A percentile compares a stretch with the other conserved stretches of the same genome.
These are phyloP conservation scores for Sanguinoderma infundibulare DNA, from an alignment of 1,284 basidiomycete species.

Conservation along the genomic window DNA sequence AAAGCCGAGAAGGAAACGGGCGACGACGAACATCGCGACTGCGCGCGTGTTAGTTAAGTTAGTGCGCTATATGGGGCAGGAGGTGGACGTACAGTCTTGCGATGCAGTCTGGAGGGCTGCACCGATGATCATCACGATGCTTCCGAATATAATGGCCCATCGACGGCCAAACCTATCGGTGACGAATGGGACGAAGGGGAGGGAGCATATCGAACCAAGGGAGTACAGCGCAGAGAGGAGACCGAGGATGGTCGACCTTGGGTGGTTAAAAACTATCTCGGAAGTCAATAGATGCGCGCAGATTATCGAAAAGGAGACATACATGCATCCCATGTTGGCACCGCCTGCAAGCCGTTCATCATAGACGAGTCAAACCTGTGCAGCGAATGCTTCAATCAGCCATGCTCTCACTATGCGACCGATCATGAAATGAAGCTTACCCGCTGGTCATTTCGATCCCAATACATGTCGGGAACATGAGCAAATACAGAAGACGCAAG, in stretches of 20 bases:
- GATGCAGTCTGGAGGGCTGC: constrained; percentile 71
- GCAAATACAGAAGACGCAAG: constrained; percentile 50
- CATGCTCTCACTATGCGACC: not conserved
- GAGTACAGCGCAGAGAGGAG: constrained; percentile 59
- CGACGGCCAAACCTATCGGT: constrained; percentile 69
- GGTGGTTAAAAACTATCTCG: constrained; percentile 49
- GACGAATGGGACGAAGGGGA: constrained; percentile 67
- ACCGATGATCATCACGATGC: constrained; percentile 63
- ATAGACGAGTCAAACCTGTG: constrained; percentile 59
- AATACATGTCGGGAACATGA: constrained; percentile 62
- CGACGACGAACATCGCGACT: constrained; percentile 52
- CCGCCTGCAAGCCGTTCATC: constrained; percentile 66
- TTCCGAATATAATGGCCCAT: constrained; percentile 60
- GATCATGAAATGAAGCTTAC: constrained; percentile 38
- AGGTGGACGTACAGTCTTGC: constrained; percentile 52
- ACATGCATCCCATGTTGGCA: constrained; percentile 64
- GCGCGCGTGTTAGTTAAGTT: not conserved
- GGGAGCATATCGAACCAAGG: constrained; percentile 56
- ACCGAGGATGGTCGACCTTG: constrained; percentile 53
- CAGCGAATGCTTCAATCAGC: not conserved
- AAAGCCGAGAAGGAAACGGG: constrained; percentile 56
- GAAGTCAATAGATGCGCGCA: not conserved
- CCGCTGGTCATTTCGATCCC: constrained; percentile 67
- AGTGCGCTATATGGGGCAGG: not conserved
- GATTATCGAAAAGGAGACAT: constrained; percentile 18